phyloP scores from a whole-genome alignment of 2,329 filamentous ascomycete genomes.

The Scopulariopsis brevicaulis region DNA sequence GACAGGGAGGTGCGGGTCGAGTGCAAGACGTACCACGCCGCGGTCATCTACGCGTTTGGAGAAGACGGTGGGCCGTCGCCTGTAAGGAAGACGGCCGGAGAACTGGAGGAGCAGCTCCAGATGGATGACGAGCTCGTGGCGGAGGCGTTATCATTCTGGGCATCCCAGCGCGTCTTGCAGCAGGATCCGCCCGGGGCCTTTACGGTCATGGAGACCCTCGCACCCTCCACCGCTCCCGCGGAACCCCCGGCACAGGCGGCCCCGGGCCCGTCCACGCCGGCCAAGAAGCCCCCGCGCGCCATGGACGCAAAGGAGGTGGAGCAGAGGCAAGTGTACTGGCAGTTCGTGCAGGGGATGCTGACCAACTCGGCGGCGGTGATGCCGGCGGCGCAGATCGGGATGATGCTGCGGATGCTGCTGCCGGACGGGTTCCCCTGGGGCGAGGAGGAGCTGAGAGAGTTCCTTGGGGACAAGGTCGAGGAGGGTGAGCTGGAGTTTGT shows the following conservation, averaged over 20 bases:
- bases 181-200: constrained; percentile 44
- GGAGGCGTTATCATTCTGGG: constrained; percentile 61
- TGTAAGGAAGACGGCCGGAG: constrained; percentile 24
- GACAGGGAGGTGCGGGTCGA: constrained; percentile 66
- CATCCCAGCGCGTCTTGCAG: constrained; percentile 53
- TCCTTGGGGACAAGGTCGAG: constrained; percentile 68
- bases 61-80: constrained; percentile 13
- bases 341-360: constrained; percentile 90
- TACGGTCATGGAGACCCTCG: constrained; percentile 55
- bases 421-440: constrained; percentile 82
- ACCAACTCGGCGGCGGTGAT: constrained; percentile 78
- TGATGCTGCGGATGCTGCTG: constrained; percentile 92
- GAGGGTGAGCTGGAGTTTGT: constrained; percentile 57
- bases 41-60: constrained; percentile 71
- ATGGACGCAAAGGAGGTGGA: constrained; percentile 45
- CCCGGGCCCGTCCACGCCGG: constrained; percentile 8
- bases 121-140: constrained; percentile 66
- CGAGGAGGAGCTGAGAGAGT: constrained; percentile 75
- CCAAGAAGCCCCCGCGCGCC: neutral
- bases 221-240: constrained; percentile 23
- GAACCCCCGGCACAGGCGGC: constrained; percentile 12
- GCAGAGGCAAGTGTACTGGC: constrained; percentile 62
- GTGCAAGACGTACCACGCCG: constrained; percentile 75
- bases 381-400: constrained; percentile 69
- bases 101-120: constrained; percentile 46